Base-by-base conservation (phyloP, 1,284 basidiomycete genomes). In the Ganoderma leucocontextum region DNA sequence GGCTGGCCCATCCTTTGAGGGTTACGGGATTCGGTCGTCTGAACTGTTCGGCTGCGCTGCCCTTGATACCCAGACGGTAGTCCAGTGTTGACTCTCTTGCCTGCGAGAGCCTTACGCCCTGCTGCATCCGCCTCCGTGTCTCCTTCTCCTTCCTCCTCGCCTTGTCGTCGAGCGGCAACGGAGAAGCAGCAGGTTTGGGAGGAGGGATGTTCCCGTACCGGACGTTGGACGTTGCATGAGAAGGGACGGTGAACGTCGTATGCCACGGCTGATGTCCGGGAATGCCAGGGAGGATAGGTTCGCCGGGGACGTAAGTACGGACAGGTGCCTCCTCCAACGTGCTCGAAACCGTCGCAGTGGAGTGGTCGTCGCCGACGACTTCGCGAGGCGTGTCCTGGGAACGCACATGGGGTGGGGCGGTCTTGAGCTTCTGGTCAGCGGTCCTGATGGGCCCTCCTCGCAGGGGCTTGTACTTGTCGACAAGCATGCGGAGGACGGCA, bases 401-500 rank as follows among this genome's bases (percentile, higher is more conserved):
- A 55, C 64, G 70, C n/a, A 81, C 77, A 63, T 75, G 74, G 13
- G 82, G 83, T 17, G 82, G 84, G 44, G 83, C 81, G 53, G 83
- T 80, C 77, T 87, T 90, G 70, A 95, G 80, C 78, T 92, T 94
- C 78, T 94, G 85, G 67, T 95, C 93, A 10, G 93, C 91, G 2
- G 88, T 85, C 70, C 85, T 81, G 41, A 93, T 85, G n/a, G 81
- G 76, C 8, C 88, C 89, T 13, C 83, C 87, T 15, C 92, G 86
- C 38, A 94, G 80, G 5, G 94, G 93, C 79, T 93, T 94, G 82
- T 95, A 90, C 74, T 94, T 94, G 82, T 95, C 94, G 52, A 95
- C 85, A 4, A 95, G 86, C 94, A 96, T 95, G 33, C 93, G 87
- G 25, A 95, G 83, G 0, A 95, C 92, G 0, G 91, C 86, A 80